Evolutionary conservation across 2,329 filamentous ascomycete species (phyloP).

Genomic region (Penicillium sp.): DNA sequence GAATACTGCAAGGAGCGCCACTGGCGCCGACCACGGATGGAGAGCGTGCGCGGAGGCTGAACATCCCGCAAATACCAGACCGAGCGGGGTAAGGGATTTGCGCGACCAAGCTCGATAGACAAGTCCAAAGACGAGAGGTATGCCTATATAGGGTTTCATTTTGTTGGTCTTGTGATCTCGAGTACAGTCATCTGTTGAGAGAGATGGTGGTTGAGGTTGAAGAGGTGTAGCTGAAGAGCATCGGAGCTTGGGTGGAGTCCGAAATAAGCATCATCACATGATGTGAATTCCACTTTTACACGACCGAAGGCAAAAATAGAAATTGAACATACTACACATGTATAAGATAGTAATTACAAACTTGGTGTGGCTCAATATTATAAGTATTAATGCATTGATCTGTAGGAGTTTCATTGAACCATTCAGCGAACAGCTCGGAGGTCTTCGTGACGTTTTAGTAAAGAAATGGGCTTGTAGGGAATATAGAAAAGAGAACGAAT

Average conservation of each 20-base stretch:
- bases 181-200: neutral
- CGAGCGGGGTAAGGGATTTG: constrained; percentile 75
- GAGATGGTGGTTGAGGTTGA: neutral
- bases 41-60: constrained; percentile 80
- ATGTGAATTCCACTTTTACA: neutral
- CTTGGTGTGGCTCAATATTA: neutral
- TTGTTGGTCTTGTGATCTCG: neutral
- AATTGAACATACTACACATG: neutral
- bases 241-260: constrained; percentile 20
- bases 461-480: neutral
- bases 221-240: neutral
- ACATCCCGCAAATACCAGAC: constrained; percentile 68
- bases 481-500: neutral
- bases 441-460: neutral
- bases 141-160: constrained; percentile 47
- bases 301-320: neutral
- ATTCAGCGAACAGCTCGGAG: neutral
- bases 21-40: constrained; percentile 95
- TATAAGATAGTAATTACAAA: neutral
- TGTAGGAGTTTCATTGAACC: neutral
- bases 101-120: constrained; percentile 67
- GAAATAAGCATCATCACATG: constrained; percentile 12
- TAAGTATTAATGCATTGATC: neutral
- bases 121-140: constrained; percentile 56
- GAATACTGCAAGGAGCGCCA: constrained; percentile 77